Conservation (phyloP, 306 rosid species). For the Senna tora region DNA sequence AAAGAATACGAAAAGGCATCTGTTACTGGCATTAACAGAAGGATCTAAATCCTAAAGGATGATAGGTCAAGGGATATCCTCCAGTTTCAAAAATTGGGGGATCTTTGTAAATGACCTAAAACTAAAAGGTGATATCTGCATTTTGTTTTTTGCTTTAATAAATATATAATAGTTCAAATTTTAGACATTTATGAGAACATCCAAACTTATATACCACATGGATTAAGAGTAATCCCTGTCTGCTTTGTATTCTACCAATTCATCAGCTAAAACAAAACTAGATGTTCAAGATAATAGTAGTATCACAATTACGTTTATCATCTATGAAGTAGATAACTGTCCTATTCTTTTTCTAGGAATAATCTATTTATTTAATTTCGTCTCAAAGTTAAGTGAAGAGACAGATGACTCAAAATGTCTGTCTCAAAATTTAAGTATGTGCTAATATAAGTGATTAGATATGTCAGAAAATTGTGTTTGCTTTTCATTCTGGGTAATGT, state of each 20-base stretch:
- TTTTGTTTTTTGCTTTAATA: no score
- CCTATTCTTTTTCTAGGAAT: not conserved
- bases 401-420: conserved; percentile 12
- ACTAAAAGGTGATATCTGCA: not conserved
- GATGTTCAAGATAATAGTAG: not conserved
- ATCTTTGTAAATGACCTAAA: not conserved
- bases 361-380: not conserved
- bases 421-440: conserved; percentile 18
- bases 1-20: no score
- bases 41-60: not conserved
- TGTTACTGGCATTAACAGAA: not conserved
- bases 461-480: conserved; percentile 11
- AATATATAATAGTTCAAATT: not conserved
- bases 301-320: not conserved
- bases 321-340: not conserved
- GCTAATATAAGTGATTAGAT: conserved; percentile 23
- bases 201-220: not conserved
- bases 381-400: not conserved
- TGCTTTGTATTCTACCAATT: not conserved
- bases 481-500: conserved; percentile 12
- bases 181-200: not conserved
- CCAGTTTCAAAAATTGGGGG: not conserved
- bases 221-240: not conserved
- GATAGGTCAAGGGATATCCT: not conserved
- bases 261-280: not conserved